A percentile compares a stretch with the other conserved stretches of the same genome.
Evolutionary conservation across 768 basidiomycete species (phyloP).

Genomic region (Peribolospora kevripleyi): DNA sequence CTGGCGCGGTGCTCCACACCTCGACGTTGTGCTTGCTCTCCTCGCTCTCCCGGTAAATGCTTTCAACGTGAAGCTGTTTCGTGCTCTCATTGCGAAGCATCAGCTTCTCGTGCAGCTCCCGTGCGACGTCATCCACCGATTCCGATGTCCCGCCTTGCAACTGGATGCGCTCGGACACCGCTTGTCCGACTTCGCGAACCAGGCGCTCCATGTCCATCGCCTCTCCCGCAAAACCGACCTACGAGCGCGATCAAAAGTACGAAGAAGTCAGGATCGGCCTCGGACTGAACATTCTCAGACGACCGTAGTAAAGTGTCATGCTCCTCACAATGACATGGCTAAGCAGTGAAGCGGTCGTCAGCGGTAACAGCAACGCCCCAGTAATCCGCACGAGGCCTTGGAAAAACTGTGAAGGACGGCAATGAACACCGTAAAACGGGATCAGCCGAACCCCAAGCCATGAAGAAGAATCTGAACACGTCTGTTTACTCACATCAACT

Average conservation of each 20-base stretch:
- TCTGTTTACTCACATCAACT: constrained; percentile 2
- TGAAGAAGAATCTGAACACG: neutral
- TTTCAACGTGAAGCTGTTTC: constrained; percentile 86
- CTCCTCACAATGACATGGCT: constrained; percentile 55
- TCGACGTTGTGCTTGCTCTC: constrained; percentile 75
- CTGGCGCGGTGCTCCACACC: constrained; percentile 50
- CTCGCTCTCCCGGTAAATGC: constrained; percentile 76
- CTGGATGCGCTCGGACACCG: constrained; percentile 78
- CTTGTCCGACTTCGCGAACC: constrained; percentile 77
- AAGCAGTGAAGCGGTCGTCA: constrained; percentile 81
- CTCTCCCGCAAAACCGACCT: constrained; percentile 70
- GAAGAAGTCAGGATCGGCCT: neutral
- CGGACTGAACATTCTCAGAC: neutral
- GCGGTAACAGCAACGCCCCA: constrained; percentile 82
- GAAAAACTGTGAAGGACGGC: constrained; percentile 80
- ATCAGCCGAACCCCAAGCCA: neutral
- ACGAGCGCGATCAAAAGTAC: neutral
- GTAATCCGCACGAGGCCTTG: constrained; percentile 78
- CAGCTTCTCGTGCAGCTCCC: constrained; percentile 74
- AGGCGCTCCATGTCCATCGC: constrained; percentile 96
- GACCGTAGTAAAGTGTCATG: neutral
- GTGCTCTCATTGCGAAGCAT: constrained; percentile 83
- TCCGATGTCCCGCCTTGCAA: constrained; percentile 20
- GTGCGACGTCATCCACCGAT: constrained; percentile 87
- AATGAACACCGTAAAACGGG: constrained; percentile 8